These are phyloP conservation scores for Anisodus tanguticus DNA, from an alignment of 257 asterid genomes.

Conservation along the genomic window DNA sequence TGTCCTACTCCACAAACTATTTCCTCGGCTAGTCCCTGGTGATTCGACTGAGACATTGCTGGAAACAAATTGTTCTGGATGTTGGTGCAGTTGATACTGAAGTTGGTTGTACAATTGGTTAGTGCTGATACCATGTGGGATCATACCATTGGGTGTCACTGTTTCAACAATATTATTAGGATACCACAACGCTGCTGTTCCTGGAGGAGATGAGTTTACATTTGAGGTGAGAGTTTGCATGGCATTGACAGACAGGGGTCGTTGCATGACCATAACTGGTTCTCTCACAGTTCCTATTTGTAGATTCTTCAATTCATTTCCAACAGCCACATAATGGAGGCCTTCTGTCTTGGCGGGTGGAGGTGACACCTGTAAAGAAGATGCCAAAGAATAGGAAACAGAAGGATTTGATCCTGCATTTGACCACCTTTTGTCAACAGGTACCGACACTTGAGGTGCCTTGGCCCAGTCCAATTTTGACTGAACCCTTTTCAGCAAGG, in stretches of 20 bases:
- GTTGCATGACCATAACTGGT: slow-evolving; percentile 63
- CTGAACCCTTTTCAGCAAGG: slow-evolving; percentile 57
- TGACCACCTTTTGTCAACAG: slow-evolving; percentile 73
- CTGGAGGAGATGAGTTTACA: slow-evolving; percentile 56
- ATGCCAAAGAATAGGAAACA: slow-evolving; percentile 47
- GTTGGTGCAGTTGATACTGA: slow-evolving; percentile 55
- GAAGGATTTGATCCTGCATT: slow-evolving; percentile 50
- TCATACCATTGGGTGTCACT: slow-evolving; percentile 45
- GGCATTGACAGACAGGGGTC: slow-evolving; percentile 47
- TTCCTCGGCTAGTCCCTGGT: slow-evolving; percentile 42
- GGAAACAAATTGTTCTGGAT: slow-evolving; percentile 38
- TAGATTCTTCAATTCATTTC: slow-evolving; percentile 60
- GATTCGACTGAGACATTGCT: slow-evolving; percentile 45
- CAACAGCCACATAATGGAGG: slow-evolving; percentile 42
- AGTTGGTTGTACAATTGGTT: slow-evolving; percentile 51
- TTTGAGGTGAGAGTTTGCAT: slow-evolving; percentile 49
- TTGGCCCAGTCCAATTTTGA: slow-evolving; percentile 71
- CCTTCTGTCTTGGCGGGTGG: slow-evolving; percentile 50
- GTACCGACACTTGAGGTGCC: slow-evolving; percentile 51
- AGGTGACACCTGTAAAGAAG: slow-evolving; percentile 55
- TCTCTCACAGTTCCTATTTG: slow-evolving; percentile 73
- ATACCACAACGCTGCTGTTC: slow-evolving; percentile 49
- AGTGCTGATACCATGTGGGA: slow-evolving; percentile 42
- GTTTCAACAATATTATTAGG: slow-evolving; percentile 42
- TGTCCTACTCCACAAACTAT: slow-evolving; percentile 47